Percentiles rank a stretch among this genome's conserved stretches.
Conservation (phyloP, 2,329 filamentous ascomycete species). For the Stagonosporopsis cucurbitacearum region DNA sequence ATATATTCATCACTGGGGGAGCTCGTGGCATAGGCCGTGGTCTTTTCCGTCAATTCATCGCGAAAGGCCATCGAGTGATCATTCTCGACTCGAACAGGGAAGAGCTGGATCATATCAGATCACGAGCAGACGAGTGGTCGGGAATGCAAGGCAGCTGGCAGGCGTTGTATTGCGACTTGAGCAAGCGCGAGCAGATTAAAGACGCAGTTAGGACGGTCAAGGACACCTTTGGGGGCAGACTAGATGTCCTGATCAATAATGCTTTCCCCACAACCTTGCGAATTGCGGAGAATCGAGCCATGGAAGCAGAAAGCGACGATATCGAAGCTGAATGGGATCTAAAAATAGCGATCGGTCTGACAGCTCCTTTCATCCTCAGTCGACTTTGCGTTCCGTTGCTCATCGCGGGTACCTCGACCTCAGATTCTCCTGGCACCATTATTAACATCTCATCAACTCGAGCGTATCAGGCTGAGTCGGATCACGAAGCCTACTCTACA, state of each 20-base stretch:
- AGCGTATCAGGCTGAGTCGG: constrained; percentile 56
- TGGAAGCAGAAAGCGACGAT: constrained; percentile 41
- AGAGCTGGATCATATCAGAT: constrained; percentile 49
- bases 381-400: constrained; percentile 43
- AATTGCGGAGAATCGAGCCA: constrained; percentile 31
- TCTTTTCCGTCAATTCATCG: constrained; percentile 52
- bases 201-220: constrained; percentile 46
- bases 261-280: constrained; percentile 41
- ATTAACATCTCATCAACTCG: constrained; percentile 60
- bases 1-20: constrained; percentile 52
- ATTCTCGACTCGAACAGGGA: constrained; percentile 54
- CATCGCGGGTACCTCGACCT: constrained; percentile 22
- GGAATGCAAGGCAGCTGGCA: constrained; percentile 25
- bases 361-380: constrained; percentile 42
- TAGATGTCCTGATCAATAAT: constrained; percentile 48
- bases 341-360: constrained; percentile 44
- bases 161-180: constrained; percentile 49
- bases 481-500: constrained; percentile 59
- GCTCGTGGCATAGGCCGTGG: constrained; percentile 56
- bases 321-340: constrained; percentile 45
- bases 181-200: constrained; percentile 48
- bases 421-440: constrained; percentile 39
- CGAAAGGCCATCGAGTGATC: constrained; percentile 54
- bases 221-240: constrained; percentile 42
- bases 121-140: constrained; percentile 37